phyloP scores from a whole-genome alignment of 2,329 filamentous ascomycete genomes.

The Hypoxylon sp. region DNA sequence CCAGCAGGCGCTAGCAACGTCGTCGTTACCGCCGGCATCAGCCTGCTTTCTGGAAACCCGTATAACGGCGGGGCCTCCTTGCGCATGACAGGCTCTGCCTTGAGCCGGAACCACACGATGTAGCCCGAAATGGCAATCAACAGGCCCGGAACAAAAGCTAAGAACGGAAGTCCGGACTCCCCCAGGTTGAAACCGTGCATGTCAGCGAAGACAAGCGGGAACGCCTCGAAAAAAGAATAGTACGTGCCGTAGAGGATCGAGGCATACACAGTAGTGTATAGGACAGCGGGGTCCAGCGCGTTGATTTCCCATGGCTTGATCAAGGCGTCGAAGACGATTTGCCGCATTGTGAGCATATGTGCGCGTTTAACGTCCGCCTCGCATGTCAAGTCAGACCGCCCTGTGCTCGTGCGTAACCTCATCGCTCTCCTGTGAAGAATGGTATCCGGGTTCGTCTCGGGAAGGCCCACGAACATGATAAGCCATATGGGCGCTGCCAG shows the following conservation, averaged over 20 bases:
- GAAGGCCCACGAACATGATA: constrained; percentile 37
- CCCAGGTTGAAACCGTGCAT: constrained; percentile 62
- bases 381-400: constrained; percentile 30
- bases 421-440: constrained; percentile 42
- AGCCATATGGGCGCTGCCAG: constrained; percentile 33
- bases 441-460: constrained; percentile 53
- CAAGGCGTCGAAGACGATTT: constrained; percentile 45
- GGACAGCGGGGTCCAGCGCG: constrained; percentile 55
- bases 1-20: constrained; percentile 56
- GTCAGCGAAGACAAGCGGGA: constrained; percentile 62
- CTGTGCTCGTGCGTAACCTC: constrained; percentile 36
- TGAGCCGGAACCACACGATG: constrained; percentile 55
- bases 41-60: constrained; percentile 40
- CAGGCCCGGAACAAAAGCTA: constrained; percentile 59
- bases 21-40: constrained; percentile 57
- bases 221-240: constrained; percentile 66
- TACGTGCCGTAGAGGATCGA: constrained; percentile 60
- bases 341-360: constrained; percentile 39
- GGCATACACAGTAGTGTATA: constrained; percentile 58
- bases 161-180: constrained; percentile 60
- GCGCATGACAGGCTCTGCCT: constrained; percentile 42
- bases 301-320: constrained; percentile 54
- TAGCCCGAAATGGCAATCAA: constrained; percentile 57
- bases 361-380: constrained; percentile 47
- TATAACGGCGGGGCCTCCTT: constrained; percentile 39